Base-by-base conservation (phyloP, 2,329 filamentous ascomycete species). In the Hortaea werneckii region DNA sequence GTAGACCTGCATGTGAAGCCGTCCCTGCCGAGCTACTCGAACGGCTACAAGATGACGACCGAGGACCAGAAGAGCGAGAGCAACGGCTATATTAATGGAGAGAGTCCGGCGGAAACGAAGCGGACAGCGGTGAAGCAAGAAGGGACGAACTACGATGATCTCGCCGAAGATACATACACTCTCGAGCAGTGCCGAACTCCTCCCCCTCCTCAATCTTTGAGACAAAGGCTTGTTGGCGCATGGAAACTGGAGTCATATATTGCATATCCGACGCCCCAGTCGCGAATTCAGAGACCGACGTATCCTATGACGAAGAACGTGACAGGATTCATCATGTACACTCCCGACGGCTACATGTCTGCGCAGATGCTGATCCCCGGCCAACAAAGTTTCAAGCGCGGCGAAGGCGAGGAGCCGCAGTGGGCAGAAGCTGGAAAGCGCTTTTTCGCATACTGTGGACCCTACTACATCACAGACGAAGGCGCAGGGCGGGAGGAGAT, bases 341-440 rank as follows among this genome's bases (percentile, higher is more conserved):
- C 64, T 0, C 60, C 63, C 8, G 62, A 65, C 49, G 63, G 64
- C 28, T 64, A 67, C 55, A 63, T 67, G 60, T 63, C 61, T 10
- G 63, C 63, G 28, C 60, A 65, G 47, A 60, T 67, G 53, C 50
- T 63, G 39, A 65, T 63, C 7, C 64, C 64, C 2, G 62, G 62
- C 4, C 64, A 67, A 47, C 54, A 61, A 42, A 57, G 52, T 43
- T 65, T 65, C 59, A 62, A 62, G 48, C 61, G 62, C 20, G 64
- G 62, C 10, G 58, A 61, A 41, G 62, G 58, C 11, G 62, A 65
- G 44, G 63, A 65, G 44, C 55, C 62, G 35, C 62, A 65, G 42
- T 66, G 64, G 64, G 63, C 64, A 11, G 64, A 66, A 42, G 63
- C 64, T 4, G 62, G 60, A 10, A 65, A 65, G 47, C 51, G 64